These are phyloP conservation scores for Solanum hybrid DNA, from an alignment of 305 asterid genomes.

Conservation along the genomic window DNA sequence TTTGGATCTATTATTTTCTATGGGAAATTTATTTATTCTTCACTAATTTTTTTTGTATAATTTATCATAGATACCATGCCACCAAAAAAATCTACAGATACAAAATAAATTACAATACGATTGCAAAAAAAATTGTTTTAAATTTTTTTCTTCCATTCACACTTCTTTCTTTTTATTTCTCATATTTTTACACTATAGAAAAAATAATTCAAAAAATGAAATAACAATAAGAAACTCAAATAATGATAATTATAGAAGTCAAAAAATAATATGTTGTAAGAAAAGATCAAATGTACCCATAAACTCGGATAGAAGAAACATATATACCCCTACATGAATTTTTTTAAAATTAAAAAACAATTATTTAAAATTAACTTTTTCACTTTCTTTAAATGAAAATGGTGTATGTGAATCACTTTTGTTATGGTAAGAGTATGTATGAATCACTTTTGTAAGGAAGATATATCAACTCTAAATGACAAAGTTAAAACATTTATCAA, in stretches of 20 bases:
- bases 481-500: background rate
- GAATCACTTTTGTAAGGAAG: background rate
- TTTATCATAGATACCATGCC: background rate
- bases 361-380: no score
- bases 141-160: background rate
- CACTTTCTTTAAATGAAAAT: background rate
- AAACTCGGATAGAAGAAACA: background rate
- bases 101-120: background rate
- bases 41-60: background rate
- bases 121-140: background rate
- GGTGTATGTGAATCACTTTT: background rate
- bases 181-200: background rate
- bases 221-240: background rate
- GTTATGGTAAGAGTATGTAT: background rate
- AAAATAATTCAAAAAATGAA: no score
- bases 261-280: background rate
- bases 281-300: background rate
- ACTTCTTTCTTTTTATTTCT: background rate
- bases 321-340: background rate
- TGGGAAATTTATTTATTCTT: background rate
- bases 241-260: background rate
- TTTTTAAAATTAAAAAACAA: no score
- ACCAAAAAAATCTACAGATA: no score
- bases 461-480: background rate
- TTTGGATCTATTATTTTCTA: background rate